Base-by-base conservation (phyloP, 805 yeast genomes). In the Ogataea ganodermae region DNA sequence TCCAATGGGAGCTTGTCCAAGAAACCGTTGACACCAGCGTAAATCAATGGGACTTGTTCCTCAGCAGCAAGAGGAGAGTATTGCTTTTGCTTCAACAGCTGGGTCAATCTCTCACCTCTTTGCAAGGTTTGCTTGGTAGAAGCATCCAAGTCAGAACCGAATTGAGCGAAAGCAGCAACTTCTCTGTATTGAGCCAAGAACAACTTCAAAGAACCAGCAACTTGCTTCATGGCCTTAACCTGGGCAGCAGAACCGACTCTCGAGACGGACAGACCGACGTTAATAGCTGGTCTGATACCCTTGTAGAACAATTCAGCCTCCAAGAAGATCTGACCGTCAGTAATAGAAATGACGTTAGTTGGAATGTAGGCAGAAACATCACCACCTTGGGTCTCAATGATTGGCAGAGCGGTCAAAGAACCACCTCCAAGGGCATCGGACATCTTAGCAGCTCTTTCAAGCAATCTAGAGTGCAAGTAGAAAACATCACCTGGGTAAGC, bases 131-230 rank as follows among this genome's bases (percentile, higher is more conserved):
- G 97, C 83, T 92, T 94, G 77, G 99, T 94, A 53, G 97, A 90
- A 66, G 99, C 98, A 78, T 94, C 99, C 75, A 94, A 84, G 79
- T 94, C 99, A 65, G 99, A 94, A 86, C 99, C 99, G 84, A 94
- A 94, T 84, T 94, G 99, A 68, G 99, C 99, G 77, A 94, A 94
- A 69, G 99, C 99, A 73, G 99, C 99, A 68, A 94, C 99, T 86
- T 94, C 99, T 89, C 99, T 91, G 88, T 94, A 94, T 83, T 94
- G 99, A 68, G 99, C 99, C 84, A 94, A 88, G 97, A 90, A 94
- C 76, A 94, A 89, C 79, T 94, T 94, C 80, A 94, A 87, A 65
- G 99, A 94, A 86, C 99, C 99, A 65, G 99, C 99, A 78, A 94
- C 98, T 84, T 94, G 98, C 81, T 94, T 94, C 95, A 94, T 89